Conservation (phyloP, 2,329 filamentous ascomycete species). For the Alternaria panax region DNA sequence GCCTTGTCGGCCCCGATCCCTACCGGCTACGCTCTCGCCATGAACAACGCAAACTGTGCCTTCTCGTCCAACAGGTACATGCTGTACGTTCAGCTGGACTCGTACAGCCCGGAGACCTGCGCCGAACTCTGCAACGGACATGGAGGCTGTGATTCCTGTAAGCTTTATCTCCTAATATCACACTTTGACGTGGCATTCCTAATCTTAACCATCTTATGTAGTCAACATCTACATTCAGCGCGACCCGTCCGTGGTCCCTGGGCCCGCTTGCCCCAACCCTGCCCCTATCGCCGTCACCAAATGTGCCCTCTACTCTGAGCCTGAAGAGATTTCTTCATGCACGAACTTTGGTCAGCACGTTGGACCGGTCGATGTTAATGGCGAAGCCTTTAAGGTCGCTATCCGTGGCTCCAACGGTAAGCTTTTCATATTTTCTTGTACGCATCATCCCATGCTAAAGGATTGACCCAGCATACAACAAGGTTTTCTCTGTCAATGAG, state of each 20-base stretch:
- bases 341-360: conserved; percentile 19
- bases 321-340: conserved; percentile 4
- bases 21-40: conserved; percentile 7
- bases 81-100: conserved; percentile 2
- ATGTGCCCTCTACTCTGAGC: conserved; percentile 22
- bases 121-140: conserved; percentile 11
- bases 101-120: conserved; percentile 13
- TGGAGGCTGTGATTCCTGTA: conserved; percentile 15
- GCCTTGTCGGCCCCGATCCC: not conserved
- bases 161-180: not conserved
- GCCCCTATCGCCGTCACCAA: conserved; percentile 10
- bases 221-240: conserved; percentile 35
- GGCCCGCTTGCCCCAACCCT: conserved; percentile 26
- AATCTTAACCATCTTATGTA: not conserved
- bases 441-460: not conserved
- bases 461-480: not conserved
- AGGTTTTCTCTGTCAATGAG: not conserved
- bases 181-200: not conserved
- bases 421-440: not conserved
- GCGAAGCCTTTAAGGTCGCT: conserved; percentile 16
- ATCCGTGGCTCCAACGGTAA: conserved; percentile 27
- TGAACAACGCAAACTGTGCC: conserved; percentile 10
- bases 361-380: conserved; percentile 17
- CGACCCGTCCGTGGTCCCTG: conserved; percentile 15
- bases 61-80: conserved; percentile 15